A percentile compares a stretch with the other conserved stretches of the same genome.
These are phyloP conservation scores for Cyclostephanos tholiformis DNA, from an alignment of 108 stramenopile species.

Conservation along the genomic window DNA sequence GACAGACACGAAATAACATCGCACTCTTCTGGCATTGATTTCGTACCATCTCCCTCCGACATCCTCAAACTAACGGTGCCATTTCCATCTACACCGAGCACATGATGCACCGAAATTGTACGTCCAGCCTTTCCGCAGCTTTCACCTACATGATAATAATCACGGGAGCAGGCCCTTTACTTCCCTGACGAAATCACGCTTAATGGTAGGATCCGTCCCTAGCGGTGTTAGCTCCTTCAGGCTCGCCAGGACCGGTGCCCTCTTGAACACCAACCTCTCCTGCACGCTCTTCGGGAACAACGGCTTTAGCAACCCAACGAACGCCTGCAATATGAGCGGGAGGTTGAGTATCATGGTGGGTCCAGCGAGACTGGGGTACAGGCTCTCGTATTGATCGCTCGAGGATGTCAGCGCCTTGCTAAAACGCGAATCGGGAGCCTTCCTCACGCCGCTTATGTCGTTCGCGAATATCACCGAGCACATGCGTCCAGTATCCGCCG, in stretches of 20 bases:
- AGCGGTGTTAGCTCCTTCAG: conserved; percentile 49
- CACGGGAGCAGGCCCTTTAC: conserved; percentile 45
- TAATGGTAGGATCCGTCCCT: conserved; percentile 19
- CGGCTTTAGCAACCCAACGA: conserved; percentile 52
- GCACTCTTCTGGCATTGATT: not conserved
- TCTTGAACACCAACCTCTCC: conserved; percentile 52
- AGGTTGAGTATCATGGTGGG: conserved; percentile 56
- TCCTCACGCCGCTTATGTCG: conserved; percentile 51
- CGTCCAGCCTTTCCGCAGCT: not conserved
- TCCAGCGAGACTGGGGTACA: conserved; percentile 51
- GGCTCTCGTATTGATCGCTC: conserved; percentile 48
- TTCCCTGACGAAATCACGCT: conserved; percentile 38
- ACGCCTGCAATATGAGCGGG: conserved; percentile 49
- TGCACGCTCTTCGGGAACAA: conserved; percentile 54
- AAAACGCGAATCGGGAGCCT: conserved; percentile 42
- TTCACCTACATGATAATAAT: not conserved
- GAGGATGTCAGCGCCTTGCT: conserved; percentile 48
- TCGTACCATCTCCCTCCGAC: not conserved
- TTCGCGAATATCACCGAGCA: conserved; percentile 51
- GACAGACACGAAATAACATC: not conserved
- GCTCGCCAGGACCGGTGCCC: conserved; percentile 41
- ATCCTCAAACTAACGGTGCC: no score
- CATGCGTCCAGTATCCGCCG: conserved; percentile 39
- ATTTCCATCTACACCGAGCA: no score
- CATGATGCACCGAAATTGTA: not conserved